phyloP scores from a whole-genome alignment of 83 land plant genomes.

The Isoetes engelmannii region DNA sequence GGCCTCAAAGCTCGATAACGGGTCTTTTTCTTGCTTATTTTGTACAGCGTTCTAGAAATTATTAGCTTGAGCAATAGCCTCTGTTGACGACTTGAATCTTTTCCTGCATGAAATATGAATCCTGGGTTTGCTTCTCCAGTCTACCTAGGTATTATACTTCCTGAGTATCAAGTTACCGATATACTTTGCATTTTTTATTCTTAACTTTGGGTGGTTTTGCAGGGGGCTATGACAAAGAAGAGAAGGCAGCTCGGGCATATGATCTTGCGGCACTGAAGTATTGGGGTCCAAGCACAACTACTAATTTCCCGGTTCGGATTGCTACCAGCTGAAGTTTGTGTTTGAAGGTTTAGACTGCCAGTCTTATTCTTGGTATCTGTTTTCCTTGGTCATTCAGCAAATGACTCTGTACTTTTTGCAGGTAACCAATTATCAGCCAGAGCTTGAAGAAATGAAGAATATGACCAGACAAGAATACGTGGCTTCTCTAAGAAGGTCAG shows the following conservation, averaged over 20 bases:
- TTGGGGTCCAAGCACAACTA: constrained; percentile 55
- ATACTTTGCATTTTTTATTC: too few species aligned
- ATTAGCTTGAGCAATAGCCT: too few species aligned
- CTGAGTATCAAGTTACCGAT: too few species aligned
- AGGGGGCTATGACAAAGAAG: constrained; percentile 64
- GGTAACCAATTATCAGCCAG: constrained; percentile 47
- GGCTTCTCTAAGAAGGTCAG: constrained; percentile 12
- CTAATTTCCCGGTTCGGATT: constrained; percentile 43
- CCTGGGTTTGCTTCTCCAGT: too few species aligned
- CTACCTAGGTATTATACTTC: too few species aligned
- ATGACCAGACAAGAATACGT: constrained; percentile 61
- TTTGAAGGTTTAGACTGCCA: neutral
- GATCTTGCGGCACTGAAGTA: constrained; percentile 35
- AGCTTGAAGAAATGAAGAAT: constrained; percentile 57
- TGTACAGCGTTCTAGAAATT: too few species aligned
- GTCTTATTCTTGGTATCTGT: neutral
- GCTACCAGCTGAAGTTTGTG: neutral
- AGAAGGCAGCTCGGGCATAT: constrained; percentile 59
- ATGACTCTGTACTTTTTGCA: neutral
- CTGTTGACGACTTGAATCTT: too few species aligned
- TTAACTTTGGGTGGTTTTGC: neutral
- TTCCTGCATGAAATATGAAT: too few species aligned
- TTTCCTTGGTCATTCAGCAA: neutral
- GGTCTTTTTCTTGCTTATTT: neutral
- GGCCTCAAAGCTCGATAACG: neutral